These are phyloP conservation scores for Letharia columbiana DNA, from an alignment of 495 filamentous ascomycete species.

Conservation along the genomic window DNA sequence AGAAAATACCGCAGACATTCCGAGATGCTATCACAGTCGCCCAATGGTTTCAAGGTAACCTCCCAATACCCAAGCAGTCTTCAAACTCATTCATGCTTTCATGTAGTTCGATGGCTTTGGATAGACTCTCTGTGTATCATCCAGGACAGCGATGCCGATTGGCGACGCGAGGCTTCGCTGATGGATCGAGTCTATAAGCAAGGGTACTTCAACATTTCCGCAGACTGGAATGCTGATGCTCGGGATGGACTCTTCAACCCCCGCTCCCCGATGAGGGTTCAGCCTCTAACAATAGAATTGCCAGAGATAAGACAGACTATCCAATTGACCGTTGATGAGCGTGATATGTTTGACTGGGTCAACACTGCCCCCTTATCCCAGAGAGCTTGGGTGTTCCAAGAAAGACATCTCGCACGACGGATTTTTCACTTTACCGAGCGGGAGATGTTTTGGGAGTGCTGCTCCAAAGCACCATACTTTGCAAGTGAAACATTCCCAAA, in stretches of 20 bases:
- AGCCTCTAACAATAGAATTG: constrained; percentile 8
- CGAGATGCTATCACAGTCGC: constrained; percentile 13
- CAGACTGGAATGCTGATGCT: constrained; percentile 5
- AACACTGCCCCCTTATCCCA: constrained; percentile 4
- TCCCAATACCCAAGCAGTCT: not conserved
- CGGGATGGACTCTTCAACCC: constrained; percentile 14
- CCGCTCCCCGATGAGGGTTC: constrained; percentile 5
- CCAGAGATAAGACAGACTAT: constrained; percentile 3
- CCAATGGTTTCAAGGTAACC: constrained; percentile 10
- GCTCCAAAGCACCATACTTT: constrained; percentile 2
- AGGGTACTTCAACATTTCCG: constrained; percentile 18
- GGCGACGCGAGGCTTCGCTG: constrained; percentile 26
- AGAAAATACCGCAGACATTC: constrained; percentile 17
- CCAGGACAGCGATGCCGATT: constrained; percentile 26
- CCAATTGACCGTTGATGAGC: constrained; percentile 3
- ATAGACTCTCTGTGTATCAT: too few relatives aligned
- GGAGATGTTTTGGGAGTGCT: constrained; percentile 20
- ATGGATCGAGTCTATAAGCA: constrained; percentile 36
- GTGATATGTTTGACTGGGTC: constrained; percentile 2
- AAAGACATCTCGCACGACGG: constrained; percentile 18
- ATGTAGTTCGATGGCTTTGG: constrained; percentile 14
- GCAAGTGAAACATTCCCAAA: constrained; percentile 10
- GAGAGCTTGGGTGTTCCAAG: constrained; percentile 20
- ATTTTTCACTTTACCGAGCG: constrained; percentile 16
- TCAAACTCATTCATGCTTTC: not conserved